Base-by-base conservation (phyloP, 1,139 yeast genomes). In the Hyphopichia khmerensis region DNA sequence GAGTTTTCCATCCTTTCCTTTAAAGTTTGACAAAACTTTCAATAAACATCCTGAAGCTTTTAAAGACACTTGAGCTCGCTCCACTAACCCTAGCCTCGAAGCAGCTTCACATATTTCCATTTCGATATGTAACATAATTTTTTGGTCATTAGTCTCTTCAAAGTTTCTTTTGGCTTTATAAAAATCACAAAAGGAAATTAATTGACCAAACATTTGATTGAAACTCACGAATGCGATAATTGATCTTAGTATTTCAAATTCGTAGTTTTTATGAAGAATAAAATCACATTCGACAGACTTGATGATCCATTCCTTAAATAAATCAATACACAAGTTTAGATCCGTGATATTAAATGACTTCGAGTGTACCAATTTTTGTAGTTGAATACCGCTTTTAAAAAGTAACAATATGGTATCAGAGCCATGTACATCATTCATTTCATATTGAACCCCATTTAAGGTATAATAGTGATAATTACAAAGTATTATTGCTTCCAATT, bases 401-500 rank as follows among this genome's bases (percentile, higher is more conserved):
- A 37, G 15, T 10, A 37, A 14, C 4, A 7, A 16, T 13, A 4
- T 5, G n/a, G 33, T 30, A 14, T 6, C 11, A 4, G 29, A 11
- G 13, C 9, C 18, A 30, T 7, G 17, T 4, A 14, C 17, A 7
- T 30, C 9, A 3, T 6, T 46, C 45, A 2, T 8, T 11, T 26
- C 29, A 26, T 26, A 26, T 13, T 42, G 46, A 6, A 64, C 40
- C 2, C 64, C 67, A 40, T 54, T 52, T 3, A 56, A 40, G 26
- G 47, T 49, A 39, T 52, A 61, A 40, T 64, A 64, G 27, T 55
- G 48, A 45, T 57, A 65, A 3, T 45, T 36, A 4, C 55, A 43
- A 13, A 49, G 23, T 6, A 48, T 38, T 14, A 45, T 39, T 26
- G 52, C 44, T 7, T 44, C 36, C 5, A 38, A 38, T 39, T 56